These are phyloP conservation scores for Hypoxylon sp. DNA, from an alignment of 2,329 filamentous ascomycete species.

Conservation along the genomic window DNA sequence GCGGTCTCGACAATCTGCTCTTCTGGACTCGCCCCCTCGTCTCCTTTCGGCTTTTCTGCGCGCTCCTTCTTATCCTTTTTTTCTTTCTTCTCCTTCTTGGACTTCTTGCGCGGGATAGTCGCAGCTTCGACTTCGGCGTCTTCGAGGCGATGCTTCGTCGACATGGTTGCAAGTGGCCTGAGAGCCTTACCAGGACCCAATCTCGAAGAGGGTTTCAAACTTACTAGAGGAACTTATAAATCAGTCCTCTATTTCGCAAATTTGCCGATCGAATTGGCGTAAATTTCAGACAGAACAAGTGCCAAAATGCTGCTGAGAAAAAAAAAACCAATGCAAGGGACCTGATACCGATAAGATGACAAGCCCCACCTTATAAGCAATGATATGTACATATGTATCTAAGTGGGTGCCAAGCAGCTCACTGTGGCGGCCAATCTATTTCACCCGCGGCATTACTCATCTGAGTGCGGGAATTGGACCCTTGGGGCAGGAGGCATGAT, in stretches of 20 bases:
- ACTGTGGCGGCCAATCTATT: neutral
- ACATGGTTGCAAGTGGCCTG: slow-evolving; percentile 43
- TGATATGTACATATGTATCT: neutral
- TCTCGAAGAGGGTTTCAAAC: neutral
- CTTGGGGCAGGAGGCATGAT: too few species aligned
- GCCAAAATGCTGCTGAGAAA: neutral
- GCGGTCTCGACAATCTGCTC: slow-evolving; percentile 43
- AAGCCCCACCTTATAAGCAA: too few species aligned
- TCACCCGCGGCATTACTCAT: neutral
- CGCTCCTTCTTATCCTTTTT: slow-evolving; percentile 50
- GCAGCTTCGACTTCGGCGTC: slow-evolving; percentile 48
- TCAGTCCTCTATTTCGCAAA: neutral
- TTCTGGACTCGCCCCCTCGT: slow-evolving; percentile 35
- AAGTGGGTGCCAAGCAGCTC: neutral
- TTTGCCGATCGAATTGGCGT: neutral
- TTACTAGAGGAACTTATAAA: neutral
- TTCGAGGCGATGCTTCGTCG: slow-evolving; percentile 51
- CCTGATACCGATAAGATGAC: slow-evolving; percentile 32
- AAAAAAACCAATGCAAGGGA: slow-evolving; percentile 23
- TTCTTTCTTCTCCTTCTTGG: slow-evolving; percentile 55
- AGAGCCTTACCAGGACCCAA: neutral
- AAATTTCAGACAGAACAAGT: neutral
- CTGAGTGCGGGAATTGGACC: too few species aligned
- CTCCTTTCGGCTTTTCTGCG: slow-evolving; percentile 47
- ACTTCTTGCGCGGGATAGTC: slow-evolving; percentile 54